Evolutionary conservation across 306 rosid species (phyloP).

Genomic region (Lupinus albus): DNA sequence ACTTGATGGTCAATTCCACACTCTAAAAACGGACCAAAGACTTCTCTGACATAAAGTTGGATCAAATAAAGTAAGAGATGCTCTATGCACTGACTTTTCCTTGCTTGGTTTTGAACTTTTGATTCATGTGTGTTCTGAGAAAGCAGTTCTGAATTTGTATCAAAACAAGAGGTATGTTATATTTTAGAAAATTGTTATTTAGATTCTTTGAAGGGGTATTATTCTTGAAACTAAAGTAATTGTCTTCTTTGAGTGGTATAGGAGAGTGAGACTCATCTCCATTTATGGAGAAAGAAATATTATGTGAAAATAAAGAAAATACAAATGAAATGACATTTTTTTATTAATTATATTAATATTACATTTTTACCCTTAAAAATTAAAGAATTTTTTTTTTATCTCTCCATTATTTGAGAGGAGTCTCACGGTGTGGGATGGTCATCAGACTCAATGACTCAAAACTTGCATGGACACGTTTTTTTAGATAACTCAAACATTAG

Average conservation of each 20-base stretch:
- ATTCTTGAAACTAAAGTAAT: neutral
- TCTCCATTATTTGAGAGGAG: no score
- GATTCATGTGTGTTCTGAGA: neutral
- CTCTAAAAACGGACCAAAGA: no score
- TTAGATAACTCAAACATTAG: no score
- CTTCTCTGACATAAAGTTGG: no score
- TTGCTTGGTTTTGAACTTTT: neutral
- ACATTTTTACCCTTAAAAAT: no score
- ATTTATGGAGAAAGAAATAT: no score
- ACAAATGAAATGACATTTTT: no score
- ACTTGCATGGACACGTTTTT: neutral
- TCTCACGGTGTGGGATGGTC: slow-evolving; percentile 29
- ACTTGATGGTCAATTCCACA: no score
- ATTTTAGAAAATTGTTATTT: slow-evolving; percentile 34
- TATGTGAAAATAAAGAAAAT: no score
- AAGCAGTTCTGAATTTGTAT: slow-evolving; percentile 23
- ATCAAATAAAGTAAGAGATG: no score
- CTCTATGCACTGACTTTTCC: neutral
- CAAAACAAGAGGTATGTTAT: slow-evolving; percentile 22
- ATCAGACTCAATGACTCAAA: slow-evolving; percentile 9
- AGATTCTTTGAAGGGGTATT: slow-evolving; percentile 40
- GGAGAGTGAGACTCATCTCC: slow-evolving; percentile 26
- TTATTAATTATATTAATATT: no score
- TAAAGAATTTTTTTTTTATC: no score
- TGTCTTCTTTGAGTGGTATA: slow-evolving; percentile 32